phyloP scores from a whole-genome alignment of 1,284 basidiomycete species.

The Austroboletus niveus region DNA sequence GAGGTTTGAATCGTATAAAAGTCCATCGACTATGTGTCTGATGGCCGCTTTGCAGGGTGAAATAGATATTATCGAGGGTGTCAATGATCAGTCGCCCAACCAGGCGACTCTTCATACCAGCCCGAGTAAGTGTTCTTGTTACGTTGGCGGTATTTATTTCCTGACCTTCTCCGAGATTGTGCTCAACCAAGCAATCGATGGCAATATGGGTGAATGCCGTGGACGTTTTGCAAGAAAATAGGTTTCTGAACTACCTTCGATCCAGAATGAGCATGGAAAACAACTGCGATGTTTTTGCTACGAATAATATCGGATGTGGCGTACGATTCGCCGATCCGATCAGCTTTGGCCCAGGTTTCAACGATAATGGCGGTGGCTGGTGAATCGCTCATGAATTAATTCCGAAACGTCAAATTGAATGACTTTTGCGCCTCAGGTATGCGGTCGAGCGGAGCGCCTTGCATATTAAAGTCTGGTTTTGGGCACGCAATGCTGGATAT shows the following conservation, averaged over 20 bases:
- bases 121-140: conserved; percentile 5
- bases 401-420: neutral
- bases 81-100: conserved; percentile 50
- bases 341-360: neutral
- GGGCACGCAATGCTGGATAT: neutral
- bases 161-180: neutral
- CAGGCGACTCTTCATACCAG: conserved; percentile 61
- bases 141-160: neutral
- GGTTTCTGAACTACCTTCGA: neutral
- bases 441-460: neutral
- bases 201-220: neutral
- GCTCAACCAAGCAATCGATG: neutral
- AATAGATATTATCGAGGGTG: conserved; percentile 65
- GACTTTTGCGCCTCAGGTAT: neutral
- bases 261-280: neutral
- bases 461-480: neutral
- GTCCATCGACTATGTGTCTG: neutral
- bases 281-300: neutral
- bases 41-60: conserved; percentile 35
- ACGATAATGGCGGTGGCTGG: neutral
- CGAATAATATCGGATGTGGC: neutral
- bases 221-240: neutral
- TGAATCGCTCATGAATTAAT: neutral
- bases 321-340: neutral
- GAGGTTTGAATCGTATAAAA: neutral